These are phyloP conservation scores for Vitis rupestris DNA, from an alignment of 164 flowering plant genomes.

Conservation along the genomic window DNA sequence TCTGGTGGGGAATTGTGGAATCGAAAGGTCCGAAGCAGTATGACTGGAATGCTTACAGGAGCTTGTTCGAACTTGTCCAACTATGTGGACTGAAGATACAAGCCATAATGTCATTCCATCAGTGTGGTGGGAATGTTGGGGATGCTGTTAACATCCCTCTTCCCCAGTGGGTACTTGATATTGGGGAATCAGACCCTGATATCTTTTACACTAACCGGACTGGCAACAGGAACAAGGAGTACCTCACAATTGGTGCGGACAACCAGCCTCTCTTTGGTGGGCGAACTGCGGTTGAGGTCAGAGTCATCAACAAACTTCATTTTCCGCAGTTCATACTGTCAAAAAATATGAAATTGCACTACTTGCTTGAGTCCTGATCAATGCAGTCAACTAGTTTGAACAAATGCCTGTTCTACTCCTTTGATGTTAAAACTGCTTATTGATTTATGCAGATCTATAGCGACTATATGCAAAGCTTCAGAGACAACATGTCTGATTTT, in stretches of 20 bases:
- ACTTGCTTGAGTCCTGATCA: too few relatives aligned
- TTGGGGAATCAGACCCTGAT: slow-evolving; percentile 68
- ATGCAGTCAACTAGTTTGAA: not conserved
- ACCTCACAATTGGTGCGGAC: slow-evolving; percentile 65
- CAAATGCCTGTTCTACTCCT: not conserved
- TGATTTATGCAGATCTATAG: slow-evolving; percentile 54
- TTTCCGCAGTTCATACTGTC: not conserved
- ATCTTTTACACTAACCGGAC: slow-evolving; percentile 70
- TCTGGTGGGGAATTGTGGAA: slow-evolving; percentile 92
- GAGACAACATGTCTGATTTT: slow-evolving; percentile 72
- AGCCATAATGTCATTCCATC: slow-evolving; percentile 88
- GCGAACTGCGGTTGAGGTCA: slow-evolving; percentile 71
- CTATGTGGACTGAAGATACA: slow-evolving; percentile 62
- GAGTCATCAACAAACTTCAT: not conserved
- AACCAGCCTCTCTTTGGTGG: slow-evolving; percentile 62
- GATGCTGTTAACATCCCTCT: slow-evolving; percentile 66
- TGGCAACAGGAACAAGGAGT: slow-evolving; percentile 67
- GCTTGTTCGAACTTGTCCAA: slow-evolving; percentile 53
- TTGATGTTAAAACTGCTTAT: not conserved
- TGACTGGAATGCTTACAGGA: slow-evolving; percentile 73
- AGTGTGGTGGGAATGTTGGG: slow-evolving; percentile 86
- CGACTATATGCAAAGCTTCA: slow-evolving; percentile 89
- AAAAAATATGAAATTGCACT: too few relatives aligned
- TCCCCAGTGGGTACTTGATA: slow-evolving; percentile 68
- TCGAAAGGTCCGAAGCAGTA: slow-evolving; percentile 63